Evolutionary conservation across 495 filamentous ascomycete species (phyloP).

Genomic region (Trypethelium eluteriae): DNA sequence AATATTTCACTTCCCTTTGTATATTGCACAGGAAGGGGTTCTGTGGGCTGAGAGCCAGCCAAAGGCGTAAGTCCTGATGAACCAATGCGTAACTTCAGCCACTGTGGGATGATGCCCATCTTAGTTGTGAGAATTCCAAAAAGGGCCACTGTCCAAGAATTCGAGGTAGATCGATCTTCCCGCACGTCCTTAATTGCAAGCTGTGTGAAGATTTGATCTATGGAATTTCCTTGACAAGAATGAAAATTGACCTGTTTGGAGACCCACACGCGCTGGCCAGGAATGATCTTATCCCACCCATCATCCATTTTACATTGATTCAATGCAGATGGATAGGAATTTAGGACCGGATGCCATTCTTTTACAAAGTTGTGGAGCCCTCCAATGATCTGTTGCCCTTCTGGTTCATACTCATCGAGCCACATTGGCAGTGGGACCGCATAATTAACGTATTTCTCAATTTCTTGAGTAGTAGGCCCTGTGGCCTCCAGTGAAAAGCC

Average conservation of each 20-base stretch:
- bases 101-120: background rate
- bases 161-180: background rate
- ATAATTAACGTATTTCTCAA: slow-evolving; percentile 8
- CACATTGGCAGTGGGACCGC: slow-evolving; percentile 13
- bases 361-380: slow-evolving; percentile 16
- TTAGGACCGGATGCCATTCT: slow-evolving; percentile 20
- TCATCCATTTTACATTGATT: slow-evolving; percentile 17
- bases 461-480: slow-evolving; percentile 8
- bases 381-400: slow-evolving; percentile 8
- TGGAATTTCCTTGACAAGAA: background rate
- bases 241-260: background rate
- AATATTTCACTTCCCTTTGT: background rate
- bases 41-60: background rate
- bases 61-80: background rate
- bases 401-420: slow-evolving; percentile 16
- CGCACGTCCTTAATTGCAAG: background rate
- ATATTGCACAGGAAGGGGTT: background rate
- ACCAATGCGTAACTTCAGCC: background rate
- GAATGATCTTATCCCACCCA: slow-evolving; percentile 9
- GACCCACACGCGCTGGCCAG: background rate
- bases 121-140: background rate
- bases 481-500: background rate
- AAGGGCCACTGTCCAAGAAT: background rate
- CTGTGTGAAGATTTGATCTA: no score
- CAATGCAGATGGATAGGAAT: slow-evolving; percentile 14